Base-by-base conservation (phyloP, 208 protist species). In the Porcisia hertigi region DNA sequence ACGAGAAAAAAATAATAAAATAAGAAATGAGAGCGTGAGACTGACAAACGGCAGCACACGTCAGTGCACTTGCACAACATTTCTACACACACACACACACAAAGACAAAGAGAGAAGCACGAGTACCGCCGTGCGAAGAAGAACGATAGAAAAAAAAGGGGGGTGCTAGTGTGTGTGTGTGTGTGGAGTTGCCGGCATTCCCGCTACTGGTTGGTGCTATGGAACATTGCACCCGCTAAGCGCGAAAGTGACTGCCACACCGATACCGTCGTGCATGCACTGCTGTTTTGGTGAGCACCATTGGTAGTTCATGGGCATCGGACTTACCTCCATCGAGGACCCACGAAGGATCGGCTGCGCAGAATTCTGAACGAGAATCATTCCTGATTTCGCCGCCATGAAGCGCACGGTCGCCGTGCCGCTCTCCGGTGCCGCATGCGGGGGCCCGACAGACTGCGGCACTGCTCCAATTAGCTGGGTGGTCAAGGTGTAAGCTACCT, bases 401-500 rank as follows among this genome's bases (percentile, higher is more conserved):
- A 77, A 77, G 53, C 39, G 49, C 30, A 72, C 74, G 2, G 39
- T 63, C 45, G 70, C 41, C 12, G 18, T 58, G 41, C 54, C 36
- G n/a, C 25, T 20, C 55, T 30, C 16, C 0, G 55, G 41, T 3
- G 52, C 25, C 12, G 1, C 55, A 14, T 16, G 20, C 43, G 54
- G 39, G 36, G 53, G 0, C 9, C 52, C 43, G 1, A 3, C 9
- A 2, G 23, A 18, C 41, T 30, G 30, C 25, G 74, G 18, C 5
- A 72, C 65, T 20, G 65, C 23, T 3, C 1, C 45, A 23, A 41
- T 20, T 7, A 70, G 65, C 23, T 70, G 74, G 54, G 60, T 43
- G 18, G 74, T 78, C 14, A 78, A 0, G 6, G 74, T 73, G 57
- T 73, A 78, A 6, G 74, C 23, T 11, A 78, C 65, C 41, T 69